Evolutionary conservation across 306 rosid species (phyloP).

Genomic region (Trifolium subterraneum): DNA sequence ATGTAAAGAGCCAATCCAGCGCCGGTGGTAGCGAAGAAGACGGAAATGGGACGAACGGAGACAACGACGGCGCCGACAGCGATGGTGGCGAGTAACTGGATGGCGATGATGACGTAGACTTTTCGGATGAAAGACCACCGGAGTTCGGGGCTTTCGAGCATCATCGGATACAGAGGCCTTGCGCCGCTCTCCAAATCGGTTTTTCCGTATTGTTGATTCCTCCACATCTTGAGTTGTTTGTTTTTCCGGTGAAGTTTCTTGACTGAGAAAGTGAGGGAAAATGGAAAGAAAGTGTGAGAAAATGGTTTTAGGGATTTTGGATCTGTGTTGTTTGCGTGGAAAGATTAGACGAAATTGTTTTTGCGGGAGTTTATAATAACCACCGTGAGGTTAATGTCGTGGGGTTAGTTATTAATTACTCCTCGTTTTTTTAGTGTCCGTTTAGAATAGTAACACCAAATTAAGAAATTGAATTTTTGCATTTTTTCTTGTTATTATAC

Average conservation of each 20-base stretch:
- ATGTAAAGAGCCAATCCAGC: constrained; percentile 88
- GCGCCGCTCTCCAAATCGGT: constrained; percentile 67
- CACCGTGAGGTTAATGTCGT: not conserved
- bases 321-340: not conserved
- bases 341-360: not conserved
- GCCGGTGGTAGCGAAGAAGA: constrained; percentile 60
- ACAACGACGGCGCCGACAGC: constrained; percentile 81
- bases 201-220: constrained; percentile 45
- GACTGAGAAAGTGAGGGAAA: constrained; percentile 15
- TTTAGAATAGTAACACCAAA: no score
- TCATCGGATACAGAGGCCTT: constrained; percentile 84
- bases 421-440: no score
- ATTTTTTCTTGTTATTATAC: no score
- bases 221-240: constrained; percentile 36
- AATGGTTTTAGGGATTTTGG: not conserved
- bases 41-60: constrained; percentile 58
- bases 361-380: not conserved
- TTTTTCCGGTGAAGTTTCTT: constrained; percentile 20
- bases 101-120: constrained; percentile 71
- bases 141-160: constrained; percentile 87
- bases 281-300: not conserved
- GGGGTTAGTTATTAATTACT: no score
- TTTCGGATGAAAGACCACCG: constrained; percentile 96
- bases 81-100: constrained; percentile 78
- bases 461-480: no score